These are phyloP conservation scores for Pseudevernia furfuracea DNA, from an alignment of 495 filamentous ascomycete species.

Conservation along the genomic window DNA sequence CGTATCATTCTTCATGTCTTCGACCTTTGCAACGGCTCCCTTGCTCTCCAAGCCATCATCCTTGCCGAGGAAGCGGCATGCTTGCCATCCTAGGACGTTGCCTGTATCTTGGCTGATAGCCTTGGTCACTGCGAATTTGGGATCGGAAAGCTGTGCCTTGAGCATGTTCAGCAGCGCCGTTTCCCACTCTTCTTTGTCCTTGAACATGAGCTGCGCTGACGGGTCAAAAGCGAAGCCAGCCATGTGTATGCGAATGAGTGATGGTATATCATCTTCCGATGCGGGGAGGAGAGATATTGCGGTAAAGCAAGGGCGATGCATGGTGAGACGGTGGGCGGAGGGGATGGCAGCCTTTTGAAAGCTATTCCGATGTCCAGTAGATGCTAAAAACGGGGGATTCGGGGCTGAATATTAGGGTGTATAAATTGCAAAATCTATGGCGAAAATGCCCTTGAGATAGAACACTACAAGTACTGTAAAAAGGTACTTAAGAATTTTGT, in stretches of 20 bases:
- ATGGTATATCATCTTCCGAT: constrained; percentile 7
- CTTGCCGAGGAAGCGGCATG: not conserved
- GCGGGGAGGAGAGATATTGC: not conserved
- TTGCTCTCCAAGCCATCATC: not conserved
- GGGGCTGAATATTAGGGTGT: not conserved
- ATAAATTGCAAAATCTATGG: not conserved
- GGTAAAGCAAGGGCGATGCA: not conserved
- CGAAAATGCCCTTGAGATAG: not conserved
- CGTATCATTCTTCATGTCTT: not conserved
- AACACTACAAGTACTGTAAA: no score
- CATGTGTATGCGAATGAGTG: constrained; percentile 9
- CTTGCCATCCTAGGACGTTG: constrained; percentile 9
- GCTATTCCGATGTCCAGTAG: not conserved
- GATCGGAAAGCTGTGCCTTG: constrained; percentile 1
- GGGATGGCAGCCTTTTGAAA: not conserved
- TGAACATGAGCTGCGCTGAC: constrained; percentile 2
- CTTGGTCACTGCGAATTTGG: constrained; percentile 7
- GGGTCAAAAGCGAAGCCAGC: constrained; percentile 5
- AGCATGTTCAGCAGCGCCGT: not conserved
- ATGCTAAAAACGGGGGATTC: not conserved
- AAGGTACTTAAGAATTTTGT: not conserved
- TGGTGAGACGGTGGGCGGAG: not conserved
- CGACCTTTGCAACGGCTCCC: not conserved
- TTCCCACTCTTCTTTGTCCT: not conserved
- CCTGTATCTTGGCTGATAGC: constrained; percentile 7